These are phyloP conservation scores for Ogataea naganishii DNA, from an alignment of 805 yeast species.

Conservation along the genomic window DNA sequence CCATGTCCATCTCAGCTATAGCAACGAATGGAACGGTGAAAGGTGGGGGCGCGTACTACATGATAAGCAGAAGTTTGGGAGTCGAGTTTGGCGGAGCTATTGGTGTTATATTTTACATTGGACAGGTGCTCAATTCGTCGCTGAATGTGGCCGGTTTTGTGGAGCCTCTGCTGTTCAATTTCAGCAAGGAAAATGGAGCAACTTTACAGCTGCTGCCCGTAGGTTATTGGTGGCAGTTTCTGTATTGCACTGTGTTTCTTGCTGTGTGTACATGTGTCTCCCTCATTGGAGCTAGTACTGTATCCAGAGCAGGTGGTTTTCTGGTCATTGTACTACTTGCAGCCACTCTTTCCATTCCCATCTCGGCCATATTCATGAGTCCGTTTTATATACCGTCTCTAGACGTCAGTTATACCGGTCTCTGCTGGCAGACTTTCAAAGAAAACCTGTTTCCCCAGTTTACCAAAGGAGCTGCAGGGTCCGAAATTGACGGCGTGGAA, in stretches of 20 bases:
- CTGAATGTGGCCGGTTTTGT: conserved; percentile 93
- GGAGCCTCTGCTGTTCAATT: conserved; percentile 79
- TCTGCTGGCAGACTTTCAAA: conserved; percentile 55
- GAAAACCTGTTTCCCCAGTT: conserved; percentile 71
- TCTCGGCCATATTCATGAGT: conserved; percentile 57
- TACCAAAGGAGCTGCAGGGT: conserved; percentile 90
- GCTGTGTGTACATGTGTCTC: conserved; percentile 69
- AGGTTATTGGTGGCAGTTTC: conserved; percentile 58
- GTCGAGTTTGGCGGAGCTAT: conserved; percentile 98
- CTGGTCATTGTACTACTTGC: conserved; percentile 57
- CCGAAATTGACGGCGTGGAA: conserved; percentile 52
- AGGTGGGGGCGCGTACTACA: conserved; percentile 98
- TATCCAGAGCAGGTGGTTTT: conserved; percentile 73
- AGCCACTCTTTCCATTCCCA: conserved; percentile 75
- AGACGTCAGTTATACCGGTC: conserved; percentile 56
- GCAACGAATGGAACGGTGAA: conserved; percentile 96
- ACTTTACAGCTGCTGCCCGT: conserved; percentile 49
- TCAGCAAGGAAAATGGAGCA: conserved; percentile 55
- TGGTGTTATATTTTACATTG: conserved; percentile 88
- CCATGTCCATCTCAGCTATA: conserved; percentile 87
- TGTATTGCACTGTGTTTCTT: conserved; percentile 64
- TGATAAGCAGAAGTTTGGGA: conserved; percentile 92
- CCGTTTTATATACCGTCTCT: conserved; percentile 53
- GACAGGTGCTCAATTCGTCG: conserved; percentile 87
- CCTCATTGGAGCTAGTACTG: conserved; percentile 70